Conservation (phyloP, 345 rosid species). For the Acer negundo region DNA sequence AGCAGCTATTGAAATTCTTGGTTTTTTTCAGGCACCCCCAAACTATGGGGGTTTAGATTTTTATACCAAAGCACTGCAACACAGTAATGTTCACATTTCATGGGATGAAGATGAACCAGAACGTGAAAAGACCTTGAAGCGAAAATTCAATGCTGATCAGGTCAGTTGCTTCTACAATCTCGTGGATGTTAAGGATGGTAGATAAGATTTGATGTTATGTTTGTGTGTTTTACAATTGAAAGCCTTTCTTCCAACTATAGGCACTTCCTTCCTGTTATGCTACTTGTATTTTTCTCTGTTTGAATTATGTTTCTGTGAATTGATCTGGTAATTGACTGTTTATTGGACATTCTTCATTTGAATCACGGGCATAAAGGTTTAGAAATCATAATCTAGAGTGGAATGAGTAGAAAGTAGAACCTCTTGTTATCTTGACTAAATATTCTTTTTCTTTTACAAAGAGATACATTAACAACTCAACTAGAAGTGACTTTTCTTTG, state of each 20-base stretch:
- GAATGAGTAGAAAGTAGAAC: background rate
- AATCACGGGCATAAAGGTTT: background rate
- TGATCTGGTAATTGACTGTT: background rate
- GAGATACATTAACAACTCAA: no score
- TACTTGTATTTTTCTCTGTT: background rate
- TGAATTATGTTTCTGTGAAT: background rate
- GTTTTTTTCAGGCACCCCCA: slow-evolving; percentile 62
- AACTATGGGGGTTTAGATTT: slow-evolving; percentile 74
- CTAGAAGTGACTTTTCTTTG: no score
- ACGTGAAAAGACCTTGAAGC: slow-evolving; percentile 72
- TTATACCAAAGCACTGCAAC: slow-evolving; percentile 80
- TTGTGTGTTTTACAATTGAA: background rate
- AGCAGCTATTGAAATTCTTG: background rate
- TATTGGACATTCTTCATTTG: background rate
- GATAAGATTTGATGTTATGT: background rate
- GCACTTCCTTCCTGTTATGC: background rate
- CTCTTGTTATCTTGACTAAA: background rate
- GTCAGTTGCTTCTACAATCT: slow-evolving; percentile 26
- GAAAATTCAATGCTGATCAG: slow-evolving; percentile 79
- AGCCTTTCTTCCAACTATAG: background rate
- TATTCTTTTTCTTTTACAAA: background rate
- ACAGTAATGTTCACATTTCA: slow-evolving; percentile 69
- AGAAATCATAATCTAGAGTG: background rate
- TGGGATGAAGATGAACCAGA: slow-evolving; percentile 99
- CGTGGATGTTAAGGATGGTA: background rate